Percentiles rank a stretch among this genome's conserved stretches.
These are phyloP conservation scores for Zizania palustris DNA, from an alignment of 202 grass and related monocot species.

Conservation along the genomic window DNA sequence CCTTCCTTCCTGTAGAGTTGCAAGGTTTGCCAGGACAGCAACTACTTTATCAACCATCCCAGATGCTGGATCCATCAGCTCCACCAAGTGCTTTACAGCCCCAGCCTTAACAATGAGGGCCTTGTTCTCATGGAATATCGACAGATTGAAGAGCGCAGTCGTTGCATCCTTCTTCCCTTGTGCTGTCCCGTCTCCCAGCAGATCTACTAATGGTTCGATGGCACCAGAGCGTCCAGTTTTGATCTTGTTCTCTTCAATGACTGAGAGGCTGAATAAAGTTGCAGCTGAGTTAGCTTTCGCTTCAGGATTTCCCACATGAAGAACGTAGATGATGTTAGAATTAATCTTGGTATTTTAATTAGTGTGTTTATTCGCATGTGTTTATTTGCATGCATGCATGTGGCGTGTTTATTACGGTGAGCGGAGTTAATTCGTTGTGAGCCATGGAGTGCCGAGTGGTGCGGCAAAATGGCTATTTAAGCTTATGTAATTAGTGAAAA, in stretches of 20 bases:
- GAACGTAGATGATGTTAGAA: no score
- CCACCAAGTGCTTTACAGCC: slow-evolving; percentile 72
- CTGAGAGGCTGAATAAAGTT: slow-evolving; percentile 84
- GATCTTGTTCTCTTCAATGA: slow-evolving; percentile 76
- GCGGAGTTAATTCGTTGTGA: no score
- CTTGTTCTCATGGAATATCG: slow-evolving; percentile 85
- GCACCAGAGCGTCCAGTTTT: slow-evolving; percentile 74
- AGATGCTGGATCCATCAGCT: slow-evolving; percentile 87
- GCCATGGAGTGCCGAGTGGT: no score
- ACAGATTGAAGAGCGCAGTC: slow-evolving; percentile 82
- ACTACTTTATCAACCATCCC: slow-evolving; percentile 95
- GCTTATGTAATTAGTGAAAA: no score
- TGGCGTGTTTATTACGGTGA: no score
- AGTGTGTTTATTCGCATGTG: no score
- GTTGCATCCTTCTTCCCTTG: slow-evolving; percentile 90
- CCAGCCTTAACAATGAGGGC: slow-evolving; percentile 67
- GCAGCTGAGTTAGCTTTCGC: slow-evolving; percentile 88
- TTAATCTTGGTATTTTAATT: no score
- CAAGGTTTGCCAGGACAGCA: slow-evolving; percentile 80
- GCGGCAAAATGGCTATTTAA: no score
- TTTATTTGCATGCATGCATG: no score
- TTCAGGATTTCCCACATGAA: slow-evolving; percentile 70
- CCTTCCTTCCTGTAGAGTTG: slow-evolving; percentile 69
- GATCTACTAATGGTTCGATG: slow-evolving; percentile 66
- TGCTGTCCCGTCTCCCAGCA: slow-evolving; percentile 62